A percentile compares a stretch with the other conserved stretches of the same genome.
Evolutionary conservation across 1,284 basidiomycete genomes (phyloP).

Genomic region (Paramarasmius palmivorus): DNA sequence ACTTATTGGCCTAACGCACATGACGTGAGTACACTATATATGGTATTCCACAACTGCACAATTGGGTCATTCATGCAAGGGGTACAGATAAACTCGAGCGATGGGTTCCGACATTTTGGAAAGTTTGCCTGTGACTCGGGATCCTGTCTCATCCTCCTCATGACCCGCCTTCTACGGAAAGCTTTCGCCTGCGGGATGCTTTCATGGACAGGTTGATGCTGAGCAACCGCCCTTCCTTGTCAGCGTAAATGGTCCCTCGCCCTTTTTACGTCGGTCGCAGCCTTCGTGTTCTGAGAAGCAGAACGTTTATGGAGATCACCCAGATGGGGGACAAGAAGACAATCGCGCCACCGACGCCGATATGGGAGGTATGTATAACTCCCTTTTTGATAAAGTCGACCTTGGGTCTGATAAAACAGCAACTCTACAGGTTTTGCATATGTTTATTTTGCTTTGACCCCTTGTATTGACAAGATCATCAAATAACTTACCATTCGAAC

Average conservation of each 20-base stretch:
- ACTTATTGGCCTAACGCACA: constrained; percentile 4
- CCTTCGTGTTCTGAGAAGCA: no score
- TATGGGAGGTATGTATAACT: not conserved
- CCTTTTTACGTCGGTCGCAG: no score
- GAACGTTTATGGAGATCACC: not conserved
- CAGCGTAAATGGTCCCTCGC: no score
- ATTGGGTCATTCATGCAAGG: not conserved
- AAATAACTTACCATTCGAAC: not conserved
- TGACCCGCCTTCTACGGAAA: constrained; percentile 13
- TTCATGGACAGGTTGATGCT: not conserved
- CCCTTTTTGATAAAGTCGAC: not conserved
- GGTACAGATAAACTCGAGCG: constrained; percentile 17
- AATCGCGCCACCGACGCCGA: not conserved
- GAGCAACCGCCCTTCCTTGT: not conserved
- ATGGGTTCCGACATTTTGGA: constrained; percentile 13
- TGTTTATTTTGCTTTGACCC: constrained; percentile 3
- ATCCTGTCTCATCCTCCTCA: not conserved
- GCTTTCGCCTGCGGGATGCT: constrained; percentile 1
- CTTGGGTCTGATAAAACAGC: no score
- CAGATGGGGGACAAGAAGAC: not conserved
- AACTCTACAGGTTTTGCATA: not conserved
- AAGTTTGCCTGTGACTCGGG: constrained; percentile 7
- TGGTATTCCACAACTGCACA: not conserved
- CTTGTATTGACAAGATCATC: constrained; percentile 3
- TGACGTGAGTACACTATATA: not conserved